Percentiles rank a stretch among this genome's conserved stretches.
Evolutionary conservation across 352 stramenopile genomes (phyloP).

Genomic region (Globisporangium camurandrum): DNA sequence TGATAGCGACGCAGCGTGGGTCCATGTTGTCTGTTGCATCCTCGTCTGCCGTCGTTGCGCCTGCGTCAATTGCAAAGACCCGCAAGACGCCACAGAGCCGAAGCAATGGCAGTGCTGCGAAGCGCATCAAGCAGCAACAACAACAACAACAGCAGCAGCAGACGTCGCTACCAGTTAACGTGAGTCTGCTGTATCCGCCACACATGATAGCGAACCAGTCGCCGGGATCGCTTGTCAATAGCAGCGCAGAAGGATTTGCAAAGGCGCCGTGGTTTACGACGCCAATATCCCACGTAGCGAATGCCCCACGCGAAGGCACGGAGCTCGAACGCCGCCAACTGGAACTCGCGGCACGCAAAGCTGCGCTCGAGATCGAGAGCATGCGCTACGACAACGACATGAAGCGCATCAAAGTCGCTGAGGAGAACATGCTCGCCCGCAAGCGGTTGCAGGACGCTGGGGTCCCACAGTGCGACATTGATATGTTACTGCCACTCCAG

Average conservation of each 20-base stretch:
- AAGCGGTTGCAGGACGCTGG: constrained; percentile 35
- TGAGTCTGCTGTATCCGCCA: no score
- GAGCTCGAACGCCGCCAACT: constrained; percentile 6
- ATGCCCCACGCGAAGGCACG: no score
- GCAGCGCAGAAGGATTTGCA: no score
- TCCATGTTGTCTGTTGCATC: no score
- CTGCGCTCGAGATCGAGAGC: constrained; percentile 8
- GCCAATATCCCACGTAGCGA: no score
- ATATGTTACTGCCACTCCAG: constrained; percentile 12
- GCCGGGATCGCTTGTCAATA: no score
- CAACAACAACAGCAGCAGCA: constrained; percentile 1
- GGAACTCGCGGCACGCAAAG: constrained; percentile 6
- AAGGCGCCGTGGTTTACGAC: no score
- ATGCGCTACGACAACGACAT: constrained; percentile 14
- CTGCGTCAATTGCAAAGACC: neutral
- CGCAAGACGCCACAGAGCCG: neutral
- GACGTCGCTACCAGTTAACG: no score
- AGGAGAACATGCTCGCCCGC: constrained; percentile 24
- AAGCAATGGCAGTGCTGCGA: constrained; percentile 1
- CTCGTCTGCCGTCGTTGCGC: neutral
- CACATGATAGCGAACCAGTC: no score
- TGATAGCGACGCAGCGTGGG: no score
- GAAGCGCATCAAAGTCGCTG: constrained; percentile 10
- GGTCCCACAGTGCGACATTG: constrained; percentile 11
- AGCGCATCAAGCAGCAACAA: neutral